phyloP scores from a whole-genome alignment of 805 yeast genomes.

The Monosporozyma solicola region DNA sequence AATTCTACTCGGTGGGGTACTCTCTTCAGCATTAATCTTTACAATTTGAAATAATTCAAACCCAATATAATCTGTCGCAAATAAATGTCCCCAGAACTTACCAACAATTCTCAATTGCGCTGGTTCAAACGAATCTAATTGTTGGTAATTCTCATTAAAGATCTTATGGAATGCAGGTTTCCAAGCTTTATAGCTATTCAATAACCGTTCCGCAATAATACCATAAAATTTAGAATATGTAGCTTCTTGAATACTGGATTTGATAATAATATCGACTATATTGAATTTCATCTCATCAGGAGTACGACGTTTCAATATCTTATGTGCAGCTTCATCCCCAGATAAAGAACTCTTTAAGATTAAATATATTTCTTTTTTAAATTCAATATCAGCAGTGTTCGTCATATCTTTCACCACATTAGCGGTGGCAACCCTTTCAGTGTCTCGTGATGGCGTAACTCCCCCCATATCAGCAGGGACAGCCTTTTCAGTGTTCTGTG shows the following conservation, averaged over 20 bases:
- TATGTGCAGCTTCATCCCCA: conserved; percentile 88
- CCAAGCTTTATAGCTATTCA: conserved; percentile 50
- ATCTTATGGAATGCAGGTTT: conserved; percentile 39
- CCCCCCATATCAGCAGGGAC: background rate
- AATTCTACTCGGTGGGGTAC: conserved; percentile 75
- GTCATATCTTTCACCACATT: conserved; percentile 52
- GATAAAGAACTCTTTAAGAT: conserved; percentile 86
- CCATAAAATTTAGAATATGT: conserved; percentile 84
- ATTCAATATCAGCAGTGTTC: conserved; percentile 49
- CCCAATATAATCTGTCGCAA: conserved; percentile 60
- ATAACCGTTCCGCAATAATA: conserved; percentile 57
- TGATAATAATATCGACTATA: conserved; percentile 63
- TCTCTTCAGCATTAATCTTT: conserved; percentile 55
- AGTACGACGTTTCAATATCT: conserved; percentile 47
- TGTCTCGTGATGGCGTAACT: conserved; percentile 4
- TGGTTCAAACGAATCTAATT: conserved; percentile 60
- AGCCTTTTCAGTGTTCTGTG: background rate
- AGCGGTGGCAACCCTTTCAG: too few relatives aligned
- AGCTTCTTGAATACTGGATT: conserved; percentile 77
- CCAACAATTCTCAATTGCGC: conserved; percentile 71
- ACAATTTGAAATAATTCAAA: conserved; percentile 53
- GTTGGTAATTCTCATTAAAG: conserved; percentile 48
- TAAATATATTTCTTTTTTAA: conserved; percentile 69
- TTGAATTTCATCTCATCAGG: conserved; percentile 38
- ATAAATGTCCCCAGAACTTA: conserved; percentile 74